Evolutionary conservation across 345 rosid genomes (phyloP).

Genomic region (Camelina laxa): DNA sequence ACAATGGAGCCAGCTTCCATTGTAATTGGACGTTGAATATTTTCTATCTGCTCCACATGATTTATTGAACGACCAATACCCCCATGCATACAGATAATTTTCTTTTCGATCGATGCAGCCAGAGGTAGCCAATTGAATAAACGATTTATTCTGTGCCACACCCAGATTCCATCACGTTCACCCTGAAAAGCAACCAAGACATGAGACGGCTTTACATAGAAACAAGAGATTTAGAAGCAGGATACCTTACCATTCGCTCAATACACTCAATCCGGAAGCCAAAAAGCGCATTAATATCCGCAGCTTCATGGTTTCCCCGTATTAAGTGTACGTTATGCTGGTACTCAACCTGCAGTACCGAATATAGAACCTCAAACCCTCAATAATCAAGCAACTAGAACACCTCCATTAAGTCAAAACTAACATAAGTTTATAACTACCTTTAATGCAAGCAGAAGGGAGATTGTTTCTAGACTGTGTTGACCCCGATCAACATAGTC

Average conservation of each 20-base stretch:
- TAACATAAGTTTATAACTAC: slow-evolving; percentile 44
- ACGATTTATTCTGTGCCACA: slow-evolving; percentile 92
- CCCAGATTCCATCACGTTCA: slow-evolving; percentile 95
- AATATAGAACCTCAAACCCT: slow-evolving; percentile 32
- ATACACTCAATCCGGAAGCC: slow-evolving; percentile 93
- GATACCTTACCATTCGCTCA: slow-evolving; percentile 79
- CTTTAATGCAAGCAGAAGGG: slow-evolving; percentile 90
- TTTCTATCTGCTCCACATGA: slow-evolving; percentile 89
- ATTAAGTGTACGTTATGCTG: slow-evolving; percentile 81
- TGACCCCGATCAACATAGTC: slow-evolving; percentile 98
- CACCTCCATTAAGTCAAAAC: slow-evolving; percentile 20
- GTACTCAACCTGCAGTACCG: slow-evolving; percentile 75
- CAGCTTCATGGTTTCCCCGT: slow-evolving; percentile 98
- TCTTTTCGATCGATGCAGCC: slow-evolving; percentile 89
- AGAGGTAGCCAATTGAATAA: slow-evolving; percentile 93
- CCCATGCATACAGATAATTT: slow-evolving; percentile 95
- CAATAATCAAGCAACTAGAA: slow-evolving; percentile 24
- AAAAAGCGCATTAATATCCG: slow-evolving; percentile 94
- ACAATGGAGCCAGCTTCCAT: slow-evolving; percentile 96
- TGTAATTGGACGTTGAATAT: slow-evolving; percentile 86
- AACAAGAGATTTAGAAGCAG: slow-evolving; percentile 22
- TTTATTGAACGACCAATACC: slow-evolving; percentile 96
- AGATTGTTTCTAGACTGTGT: slow-evolving; percentile 89
- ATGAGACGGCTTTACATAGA: slow-evolving; percentile 31
- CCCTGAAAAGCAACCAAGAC: slow-evolving; percentile 55